Base-by-base conservation (phyloP, 2,329 filamentous ascomycete genomes). In the Fusarium armeniacum region DNA sequence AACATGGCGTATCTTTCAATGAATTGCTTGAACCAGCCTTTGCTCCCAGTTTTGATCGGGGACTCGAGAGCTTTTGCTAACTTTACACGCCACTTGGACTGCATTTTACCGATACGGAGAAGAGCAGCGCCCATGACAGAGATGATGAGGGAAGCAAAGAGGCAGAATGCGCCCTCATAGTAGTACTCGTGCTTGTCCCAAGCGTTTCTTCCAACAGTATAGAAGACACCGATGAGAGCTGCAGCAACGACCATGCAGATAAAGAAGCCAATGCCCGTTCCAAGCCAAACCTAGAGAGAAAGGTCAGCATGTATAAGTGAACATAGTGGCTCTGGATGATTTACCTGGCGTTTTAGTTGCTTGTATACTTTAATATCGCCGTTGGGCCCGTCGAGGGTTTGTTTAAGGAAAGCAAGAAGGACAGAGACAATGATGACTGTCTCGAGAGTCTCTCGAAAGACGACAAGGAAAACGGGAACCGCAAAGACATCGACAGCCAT, bases 11-110 rank as follows among this genome's bases (percentile, higher is more conserved):
- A 96, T 78, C 92, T 93, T 78, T 94, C 90, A 22, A 84, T 80
- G 81, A 87, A 92, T 58, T 82, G 80, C 79, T 91, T 91, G 67
- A 94, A 52, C 74, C 82, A 81, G 26, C 76, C 76, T 5, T 76
- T 77, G 18, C 79, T 76, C 32, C 81, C 81, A 16, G 86, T 82
- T 41, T 77, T 78, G 62, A 83, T 67, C 13, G 84, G 82, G 2
- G 76, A 77, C 70, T 92, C 88, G 32, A 96, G 80, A 4, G 91
- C 88, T 73, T 87, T 87, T 20, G 90, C 87, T 26, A 97, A 87
- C 86, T 96, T 96, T 73, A 91, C 82, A n/a, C 89, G 87, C 94
- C 93, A 97, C 80, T 96, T 96, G 66, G 91, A 90, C 78, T 94
- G 92, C 78, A 96, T 87, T 80, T 95, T 96, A 65, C 89, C 91